Evolutionary conservation across 108 stramenopile species (phyloP), one percentile per base, ranked within the genome.

Genomic region (Cyclotella atomus): DNA sequence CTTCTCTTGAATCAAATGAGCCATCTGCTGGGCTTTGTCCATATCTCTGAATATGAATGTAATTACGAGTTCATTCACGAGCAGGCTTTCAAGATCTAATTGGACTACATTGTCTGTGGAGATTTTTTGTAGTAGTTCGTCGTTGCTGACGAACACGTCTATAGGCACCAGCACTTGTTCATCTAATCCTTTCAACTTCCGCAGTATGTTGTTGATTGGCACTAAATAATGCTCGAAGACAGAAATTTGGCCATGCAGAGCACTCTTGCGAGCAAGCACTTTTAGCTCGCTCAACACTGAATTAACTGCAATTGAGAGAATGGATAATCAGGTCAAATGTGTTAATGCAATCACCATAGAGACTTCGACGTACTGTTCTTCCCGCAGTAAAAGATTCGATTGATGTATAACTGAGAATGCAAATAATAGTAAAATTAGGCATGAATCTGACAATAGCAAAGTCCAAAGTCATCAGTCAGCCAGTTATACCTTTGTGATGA

Each of bases 41-140:
- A 61, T 61, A 61, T 61, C 30, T 25, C 60, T 61, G 30, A 23
- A 56, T 43, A 41, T 41, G 23, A 61, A 61, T 43, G 35, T 7
- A 21, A 16, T 21, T 27, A 12, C 20, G 6, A 61, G 38, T 25
- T 61, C 21, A 6, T 24, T 0, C 41, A 43, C 43, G 1, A 61
- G 21, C 43, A 38, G 36, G 10, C 8, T 41, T 43, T 41, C 21
- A 41, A 24, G 7, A 2, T 30, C 21, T 6, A 43, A 15, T 21
- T 21, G 60, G n/a, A 28, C 60, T 15, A 7, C 12, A 16, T 61
- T 24, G 2, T 61, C 12, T 38, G 43, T 61, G 16, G n/a, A 9
- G 2, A 30, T 43, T 1, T 12, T 6, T 20, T 41, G 9, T 25
- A 19, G 1, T 12, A 61, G 24, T 24, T 38, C 23, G 0, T 61